A percentile compares a stretch with the other conserved stretches of the same genome.
Evolutionary conservation across 2,329 filamentous ascomycete genomes (phyloP).

Genomic region (Tothia fuscella): DNA sequence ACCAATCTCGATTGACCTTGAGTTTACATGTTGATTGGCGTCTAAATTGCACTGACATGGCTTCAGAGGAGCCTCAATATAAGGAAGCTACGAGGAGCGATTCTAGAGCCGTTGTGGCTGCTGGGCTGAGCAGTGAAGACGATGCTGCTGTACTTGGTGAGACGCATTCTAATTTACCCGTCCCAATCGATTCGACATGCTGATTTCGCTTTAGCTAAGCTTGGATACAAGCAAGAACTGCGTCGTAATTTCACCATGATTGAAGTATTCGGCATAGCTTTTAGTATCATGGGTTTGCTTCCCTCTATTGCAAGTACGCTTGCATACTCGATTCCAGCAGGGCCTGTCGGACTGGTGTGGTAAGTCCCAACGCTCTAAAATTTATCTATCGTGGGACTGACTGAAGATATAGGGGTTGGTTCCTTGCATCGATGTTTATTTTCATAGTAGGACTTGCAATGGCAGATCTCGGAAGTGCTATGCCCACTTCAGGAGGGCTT

Average conservation of each 20-base stretch:
- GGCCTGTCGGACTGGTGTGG: constrained; percentile 26
- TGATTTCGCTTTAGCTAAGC: constrained; percentile 42
- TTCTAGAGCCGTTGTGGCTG: too few relatives aligned
- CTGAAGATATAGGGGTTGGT: constrained; percentile 45
- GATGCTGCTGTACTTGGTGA: constrained; percentile 30
- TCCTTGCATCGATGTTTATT: constrained; percentile 44
- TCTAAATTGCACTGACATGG: too few relatives aligned
- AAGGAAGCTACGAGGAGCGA: too few relatives aligned
- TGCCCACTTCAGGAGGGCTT: constrained; percentile 46
- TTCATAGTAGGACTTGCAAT: constrained; percentile 43
- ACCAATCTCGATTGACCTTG: too few relatives aligned
- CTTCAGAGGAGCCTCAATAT: too few relatives aligned
- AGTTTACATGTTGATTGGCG: too few relatives aligned
- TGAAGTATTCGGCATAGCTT: constrained; percentile 51
- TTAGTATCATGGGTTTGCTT: constrained; percentile 50
- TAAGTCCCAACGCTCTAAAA: constrained; percentile 45
- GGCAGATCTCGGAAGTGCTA: constrained; percentile 48
- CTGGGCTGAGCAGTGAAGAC: constrained; percentile 24
- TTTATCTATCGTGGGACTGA: constrained; percentile 44
- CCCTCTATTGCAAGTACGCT: constrained; percentile 48
- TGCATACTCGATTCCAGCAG: constrained; percentile 20
- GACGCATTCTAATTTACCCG: constrained; percentile 44
- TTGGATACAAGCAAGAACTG: constrained; percentile 50
- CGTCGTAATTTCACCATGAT: constrained; percentile 45
- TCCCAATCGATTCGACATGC: constrained; percentile 47